Evolutionary conservation across 2,329 filamentous ascomycete genomes (phyloP).

Genomic region (Fusarium pseudoanthophilum): DNA sequence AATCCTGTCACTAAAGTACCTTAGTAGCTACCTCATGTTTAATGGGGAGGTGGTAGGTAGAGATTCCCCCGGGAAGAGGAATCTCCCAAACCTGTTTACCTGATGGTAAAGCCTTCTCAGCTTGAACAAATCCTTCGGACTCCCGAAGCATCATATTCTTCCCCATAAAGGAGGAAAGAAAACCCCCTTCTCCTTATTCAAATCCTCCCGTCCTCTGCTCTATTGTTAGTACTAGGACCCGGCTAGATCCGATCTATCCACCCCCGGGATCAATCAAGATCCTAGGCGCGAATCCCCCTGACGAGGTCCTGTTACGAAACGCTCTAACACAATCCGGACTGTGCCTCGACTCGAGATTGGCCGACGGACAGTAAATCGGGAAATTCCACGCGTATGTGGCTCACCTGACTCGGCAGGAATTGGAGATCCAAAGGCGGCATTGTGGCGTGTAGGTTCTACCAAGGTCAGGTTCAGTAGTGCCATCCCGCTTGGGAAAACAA

Average conservation of each 20-base stretch:
- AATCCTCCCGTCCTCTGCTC: background rate
- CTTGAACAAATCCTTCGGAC: background rate
- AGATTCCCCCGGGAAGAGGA: background rate
- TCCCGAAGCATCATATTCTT: background rate
- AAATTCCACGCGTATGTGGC: background rate
- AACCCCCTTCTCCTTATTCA: background rate
- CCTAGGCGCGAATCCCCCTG: constrained; percentile 1
- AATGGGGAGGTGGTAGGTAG: background rate
- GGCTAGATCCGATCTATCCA: constrained; percentile 1
- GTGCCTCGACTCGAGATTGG: background rate
- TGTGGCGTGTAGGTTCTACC: background rate
- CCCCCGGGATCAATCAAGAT: constrained; percentile 8
- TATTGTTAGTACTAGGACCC: background rate
- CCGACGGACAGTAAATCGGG: too few species aligned
- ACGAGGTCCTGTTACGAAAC: background rate
- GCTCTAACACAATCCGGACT: background rate
- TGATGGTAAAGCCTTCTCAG: background rate
- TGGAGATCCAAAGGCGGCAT: background rate
- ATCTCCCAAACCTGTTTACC: background rate
- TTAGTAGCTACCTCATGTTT: background rate
- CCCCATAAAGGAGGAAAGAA: background rate
- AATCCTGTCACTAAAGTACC: background rate
- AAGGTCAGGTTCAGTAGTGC: background rate
- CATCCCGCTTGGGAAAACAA: background rate
- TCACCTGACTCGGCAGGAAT: background rate